Evolutionary conservation across 495 filamentous ascomycete genomes (phyloP).

Genomic region (Cercophora samala): DNA sequence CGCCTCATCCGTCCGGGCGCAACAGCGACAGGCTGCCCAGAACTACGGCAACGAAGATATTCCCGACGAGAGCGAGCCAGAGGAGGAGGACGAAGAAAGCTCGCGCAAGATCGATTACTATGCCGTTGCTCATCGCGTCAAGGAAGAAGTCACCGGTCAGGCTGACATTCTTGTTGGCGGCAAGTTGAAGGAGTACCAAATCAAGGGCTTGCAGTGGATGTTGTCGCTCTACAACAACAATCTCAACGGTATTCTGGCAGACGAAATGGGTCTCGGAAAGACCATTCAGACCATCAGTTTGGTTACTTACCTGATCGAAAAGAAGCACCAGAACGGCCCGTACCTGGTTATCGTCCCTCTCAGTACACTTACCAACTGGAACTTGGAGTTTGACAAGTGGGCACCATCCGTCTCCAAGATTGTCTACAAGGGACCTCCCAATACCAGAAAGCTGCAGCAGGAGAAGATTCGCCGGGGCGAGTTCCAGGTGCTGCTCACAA

Average conservation of each 20-base stretch:
- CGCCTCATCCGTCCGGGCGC: constrained; percentile 83
- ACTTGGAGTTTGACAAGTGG: constrained; percentile 98
- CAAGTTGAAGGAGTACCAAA: constrained; percentile 90
- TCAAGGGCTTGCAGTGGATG: constrained; percentile 99
- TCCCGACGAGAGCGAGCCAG: constrained; percentile 61
- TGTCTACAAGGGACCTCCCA: constrained; percentile 95
- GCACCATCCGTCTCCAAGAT: constrained; percentile 79
- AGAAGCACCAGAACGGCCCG: constrained; percentile 86
- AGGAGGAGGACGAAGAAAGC: constrained; percentile 68
- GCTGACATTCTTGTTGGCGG: constrained; percentile 85
- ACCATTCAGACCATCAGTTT: constrained; percentile 99
- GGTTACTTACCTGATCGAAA: constrained; percentile 94
- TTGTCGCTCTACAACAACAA: constrained; percentile 99
- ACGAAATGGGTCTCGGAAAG: constrained; percentile 99
- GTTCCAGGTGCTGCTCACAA: constrained; percentile 95
- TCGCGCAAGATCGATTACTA: constrained; percentile 91
- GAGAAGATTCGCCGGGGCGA: constrained; percentile 89
- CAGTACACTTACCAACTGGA: constrained; percentile 98
- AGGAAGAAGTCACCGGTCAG: constrained; percentile 82
- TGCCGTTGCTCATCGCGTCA: constrained; percentile 91
- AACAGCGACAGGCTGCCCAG: constrained; percentile 78
- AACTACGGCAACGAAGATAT: constrained; percentile 63
- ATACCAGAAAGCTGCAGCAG: constrained; percentile 82
- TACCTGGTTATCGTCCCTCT: constrained; percentile 96
- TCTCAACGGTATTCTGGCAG: constrained; percentile 94